These are phyloP conservation scores for Nephelium lappaceum DNA, from an alignment of 345 rosid genomes.

Conservation along the genomic window DNA sequence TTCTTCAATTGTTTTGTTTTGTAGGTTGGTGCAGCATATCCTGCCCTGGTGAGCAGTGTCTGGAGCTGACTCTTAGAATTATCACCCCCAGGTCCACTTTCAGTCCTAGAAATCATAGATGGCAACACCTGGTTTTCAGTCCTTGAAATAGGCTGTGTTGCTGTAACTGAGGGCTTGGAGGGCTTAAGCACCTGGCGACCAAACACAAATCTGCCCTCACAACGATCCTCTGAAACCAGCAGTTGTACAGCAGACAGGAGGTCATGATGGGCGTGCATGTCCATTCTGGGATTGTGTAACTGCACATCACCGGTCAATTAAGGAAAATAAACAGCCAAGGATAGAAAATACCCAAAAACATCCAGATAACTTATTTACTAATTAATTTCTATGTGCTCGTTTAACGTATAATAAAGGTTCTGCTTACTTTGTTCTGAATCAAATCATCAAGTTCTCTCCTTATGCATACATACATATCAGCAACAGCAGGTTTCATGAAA, in stretches of 20 bases:
- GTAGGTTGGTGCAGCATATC: slow-evolving; percentile 67
- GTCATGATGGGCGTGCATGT: slow-evolving; percentile 47
- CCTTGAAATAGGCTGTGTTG: slow-evolving; percentile 27
- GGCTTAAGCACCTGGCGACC: slow-evolving; percentile 53
- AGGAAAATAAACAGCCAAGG: slow-evolving; percentile 6
- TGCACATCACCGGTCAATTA: slow-evolving; percentile 38
- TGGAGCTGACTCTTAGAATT: slow-evolving; percentile 90
- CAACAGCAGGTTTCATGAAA: slow-evolving; percentile 70
- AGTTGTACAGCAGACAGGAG: slow-evolving; percentile 63
- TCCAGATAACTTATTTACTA: neutral
- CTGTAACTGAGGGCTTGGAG: slow-evolving; percentile 32
- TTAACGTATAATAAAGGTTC: neutral
- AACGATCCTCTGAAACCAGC: slow-evolving; percentile 60
- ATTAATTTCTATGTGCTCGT: neutral
- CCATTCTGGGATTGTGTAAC: slow-evolving; percentile 74
- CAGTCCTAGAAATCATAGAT: slow-evolving; percentile 45
- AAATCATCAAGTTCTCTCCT: slow-evolving; percentile 85
- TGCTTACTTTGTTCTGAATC: slow-evolving; percentile 74
- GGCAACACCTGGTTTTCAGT: slow-evolving; percentile 1
- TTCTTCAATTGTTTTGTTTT: slow-evolving; percentile 75
- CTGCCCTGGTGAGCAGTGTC: slow-evolving; percentile 81
- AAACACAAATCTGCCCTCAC: slow-evolving; percentile 78
- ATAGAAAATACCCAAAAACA: neutral
- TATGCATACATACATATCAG: slow-evolving; percentile 60
- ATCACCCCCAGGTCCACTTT: slow-evolving; percentile 90